Evolutionary conservation across 2,329 filamentous ascomycete species (phyloP).

Genomic region (Intubia oerlemansii): DNA sequence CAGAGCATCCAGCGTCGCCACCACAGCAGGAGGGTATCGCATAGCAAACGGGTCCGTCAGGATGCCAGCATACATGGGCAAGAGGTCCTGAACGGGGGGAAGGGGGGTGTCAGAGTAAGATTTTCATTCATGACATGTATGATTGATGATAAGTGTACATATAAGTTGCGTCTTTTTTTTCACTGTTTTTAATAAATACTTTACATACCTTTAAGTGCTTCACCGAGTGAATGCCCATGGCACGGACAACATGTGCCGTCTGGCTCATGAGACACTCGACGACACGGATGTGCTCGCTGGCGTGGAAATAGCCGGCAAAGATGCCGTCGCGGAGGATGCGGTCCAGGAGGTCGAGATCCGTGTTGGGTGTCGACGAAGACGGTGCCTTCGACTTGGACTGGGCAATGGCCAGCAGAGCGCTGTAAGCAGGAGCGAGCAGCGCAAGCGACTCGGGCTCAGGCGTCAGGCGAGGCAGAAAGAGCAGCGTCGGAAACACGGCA

Average conservation of each 20-base stretch:
- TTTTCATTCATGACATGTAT: neutral
- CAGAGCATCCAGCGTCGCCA: conserved; percentile 29
- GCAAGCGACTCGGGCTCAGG: conserved; percentile 45
- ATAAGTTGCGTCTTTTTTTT: no score
- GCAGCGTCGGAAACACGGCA: conserved; percentile 48
- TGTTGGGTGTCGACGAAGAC: conserved; percentile 7
- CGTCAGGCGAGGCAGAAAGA: conserved; percentile 57
- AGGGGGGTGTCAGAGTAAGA: neutral
- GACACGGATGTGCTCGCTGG: conserved; percentile 34
- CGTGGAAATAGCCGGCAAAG: conserved; percentile 32
- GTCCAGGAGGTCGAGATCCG: conserved; percentile 21
- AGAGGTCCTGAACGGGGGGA: conserved; percentile 41
- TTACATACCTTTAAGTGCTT: conserved; percentile 42
- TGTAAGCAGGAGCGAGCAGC: conserved; percentile 44
- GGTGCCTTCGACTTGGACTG: conserved; percentile 7
- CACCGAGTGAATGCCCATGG: conserved; percentile 37
- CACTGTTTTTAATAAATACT: neutral
- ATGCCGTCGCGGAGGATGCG: conserved; percentile 33
- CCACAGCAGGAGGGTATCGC: conserved; percentile 28
- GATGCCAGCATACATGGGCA: conserved; percentile 43
- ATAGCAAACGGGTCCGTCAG: conserved; percentile 48
- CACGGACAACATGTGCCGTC: conserved; percentile 25
- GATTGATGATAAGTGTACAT: neutral
- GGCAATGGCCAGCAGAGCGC: conserved; percentile 38
- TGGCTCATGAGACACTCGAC: conserved; percentile 32